These are phyloP conservation scores for Blakeslea trispora DNA, from an alignment of 371 early-diverging fungal genomes.

Conservation along the genomic window DNA sequence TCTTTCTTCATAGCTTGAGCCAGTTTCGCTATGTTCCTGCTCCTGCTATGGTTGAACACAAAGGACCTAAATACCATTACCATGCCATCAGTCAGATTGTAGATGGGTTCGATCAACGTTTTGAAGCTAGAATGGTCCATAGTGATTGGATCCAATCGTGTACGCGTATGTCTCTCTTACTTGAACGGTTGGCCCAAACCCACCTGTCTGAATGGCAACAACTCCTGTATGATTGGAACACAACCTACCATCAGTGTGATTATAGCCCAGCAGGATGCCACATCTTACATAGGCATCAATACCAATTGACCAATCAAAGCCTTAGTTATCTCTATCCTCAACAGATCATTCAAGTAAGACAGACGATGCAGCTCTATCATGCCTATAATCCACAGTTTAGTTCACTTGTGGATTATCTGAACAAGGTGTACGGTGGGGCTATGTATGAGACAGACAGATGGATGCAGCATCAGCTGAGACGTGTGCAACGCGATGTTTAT, in stretches of 20 bases:
- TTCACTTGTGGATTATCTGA: too few species aligned
- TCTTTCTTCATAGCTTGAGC: too few species aligned
- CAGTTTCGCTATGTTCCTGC: too few species aligned
- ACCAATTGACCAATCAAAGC: background rate
- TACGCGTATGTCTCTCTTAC: background rate
- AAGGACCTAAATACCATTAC: too few species aligned
- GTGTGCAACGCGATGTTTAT: background rate
- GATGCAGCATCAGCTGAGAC: background rate
- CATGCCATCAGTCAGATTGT: too few species aligned
- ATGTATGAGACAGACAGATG: background rate
- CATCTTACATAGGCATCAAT: background rate
- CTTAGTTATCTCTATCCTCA: background rate
- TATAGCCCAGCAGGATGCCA: background rate
- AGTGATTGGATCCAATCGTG: background rate
- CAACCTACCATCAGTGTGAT: background rate
- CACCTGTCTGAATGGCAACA: background rate
- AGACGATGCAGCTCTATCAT: too few species aligned
- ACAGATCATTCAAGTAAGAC: too few species aligned
- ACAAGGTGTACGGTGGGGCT: too few species aligned
- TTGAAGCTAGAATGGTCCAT: background rate
- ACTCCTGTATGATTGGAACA: background rate
- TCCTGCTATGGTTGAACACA: too few species aligned
- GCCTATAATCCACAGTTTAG: too few species aligned
- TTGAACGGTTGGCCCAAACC: background rate
- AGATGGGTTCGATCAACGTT: too few species aligned